These are phyloP conservation scores for Caryopteris hybrid DNA, from an alignment of 305 asterid species.

Conservation along the genomic window DNA sequence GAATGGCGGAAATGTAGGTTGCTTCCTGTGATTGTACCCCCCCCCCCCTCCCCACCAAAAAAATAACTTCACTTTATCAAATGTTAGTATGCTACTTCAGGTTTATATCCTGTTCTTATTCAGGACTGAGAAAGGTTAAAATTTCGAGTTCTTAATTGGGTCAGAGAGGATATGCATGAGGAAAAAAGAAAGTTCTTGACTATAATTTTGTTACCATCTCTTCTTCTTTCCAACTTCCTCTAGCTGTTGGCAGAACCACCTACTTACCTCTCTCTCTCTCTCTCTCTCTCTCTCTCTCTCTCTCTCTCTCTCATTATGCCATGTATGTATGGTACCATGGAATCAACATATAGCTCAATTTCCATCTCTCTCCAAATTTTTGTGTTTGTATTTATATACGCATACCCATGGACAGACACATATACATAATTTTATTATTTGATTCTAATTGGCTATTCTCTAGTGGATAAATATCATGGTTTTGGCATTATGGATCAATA, in stretches of 20 bases:
- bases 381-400: neutral
- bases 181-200: neutral
- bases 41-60: neutral
- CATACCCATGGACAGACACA: neutral
- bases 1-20: conserved; percentile 62
- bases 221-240: neutral
- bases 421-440: neutral
- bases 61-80: conserved; percentile 2
- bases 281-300: neutral
- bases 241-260: conserved; percentile 1
- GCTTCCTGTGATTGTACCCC: neutral
- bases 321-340: neutral
- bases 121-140: neutral
- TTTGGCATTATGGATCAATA: neutral
- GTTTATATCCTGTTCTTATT: neutral
- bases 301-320: neutral
- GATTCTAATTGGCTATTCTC: neutral
- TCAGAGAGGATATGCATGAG: neutral
- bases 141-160: neutral
- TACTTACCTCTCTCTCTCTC: neutral
- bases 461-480: neutral
- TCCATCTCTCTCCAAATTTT: neutral
- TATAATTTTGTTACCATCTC: neutral
- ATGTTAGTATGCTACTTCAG: neutral
- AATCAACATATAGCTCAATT: neutral